Evolutionary conservation across 352 stramenopile species (phyloP).

Genomic region (Globisporangium nunn): DNA sequence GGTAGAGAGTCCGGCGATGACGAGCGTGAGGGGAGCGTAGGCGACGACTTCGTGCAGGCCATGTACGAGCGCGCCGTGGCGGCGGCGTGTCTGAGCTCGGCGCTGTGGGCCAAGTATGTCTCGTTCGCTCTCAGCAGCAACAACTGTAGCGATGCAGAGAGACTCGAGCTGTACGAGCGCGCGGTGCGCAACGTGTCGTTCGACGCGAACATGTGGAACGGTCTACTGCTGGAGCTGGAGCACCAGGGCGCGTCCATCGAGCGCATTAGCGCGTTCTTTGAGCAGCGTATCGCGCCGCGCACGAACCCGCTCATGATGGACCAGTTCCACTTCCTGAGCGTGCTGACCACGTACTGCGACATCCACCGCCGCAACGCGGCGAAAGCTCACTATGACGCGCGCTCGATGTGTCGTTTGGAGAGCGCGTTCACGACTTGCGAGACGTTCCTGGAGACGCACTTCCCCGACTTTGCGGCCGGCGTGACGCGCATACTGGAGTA

Average conservation of each 20-base stretch:
- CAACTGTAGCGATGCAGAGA: conserved; percentile 4
- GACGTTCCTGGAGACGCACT: conserved; percentile 26
- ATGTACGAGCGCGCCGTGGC: conserved; percentile 52
- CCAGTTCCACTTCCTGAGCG: conserved; percentile 35
- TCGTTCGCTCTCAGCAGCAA: conserved; percentile 15
- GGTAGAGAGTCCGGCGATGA: background rate
- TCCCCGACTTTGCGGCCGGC: conserved; percentile 26
- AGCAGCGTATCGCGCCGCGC: conserved; percentile 22
- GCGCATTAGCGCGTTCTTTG: conserved; percentile 21
- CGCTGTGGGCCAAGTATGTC: conserved; percentile 52
- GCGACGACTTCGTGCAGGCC: conserved; percentile 25
- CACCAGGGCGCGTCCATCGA: background rate
- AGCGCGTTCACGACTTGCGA: conserved; percentile 25
- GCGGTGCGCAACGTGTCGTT: conserved; percentile 64
- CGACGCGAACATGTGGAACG: conserved; percentile 49
- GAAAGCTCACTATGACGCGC: conserved; percentile 3
- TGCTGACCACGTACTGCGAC: conserved; percentile 49
- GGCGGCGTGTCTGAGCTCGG: conserved; percentile 44
- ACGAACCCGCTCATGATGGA: conserved; percentile 40
- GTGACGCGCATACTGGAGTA: conserved; percentile 34
- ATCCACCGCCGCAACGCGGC: conserved; percentile 20
- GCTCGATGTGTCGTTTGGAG: conserved; percentile 18
- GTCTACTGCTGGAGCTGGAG: conserved; percentile 53
- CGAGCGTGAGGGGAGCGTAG: background rate
- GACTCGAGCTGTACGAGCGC: conserved; percentile 19